phyloP scores from a whole-genome alignment of 2,329 filamentous ascomycete species.

The Aspergillus luchuensis region DNA sequence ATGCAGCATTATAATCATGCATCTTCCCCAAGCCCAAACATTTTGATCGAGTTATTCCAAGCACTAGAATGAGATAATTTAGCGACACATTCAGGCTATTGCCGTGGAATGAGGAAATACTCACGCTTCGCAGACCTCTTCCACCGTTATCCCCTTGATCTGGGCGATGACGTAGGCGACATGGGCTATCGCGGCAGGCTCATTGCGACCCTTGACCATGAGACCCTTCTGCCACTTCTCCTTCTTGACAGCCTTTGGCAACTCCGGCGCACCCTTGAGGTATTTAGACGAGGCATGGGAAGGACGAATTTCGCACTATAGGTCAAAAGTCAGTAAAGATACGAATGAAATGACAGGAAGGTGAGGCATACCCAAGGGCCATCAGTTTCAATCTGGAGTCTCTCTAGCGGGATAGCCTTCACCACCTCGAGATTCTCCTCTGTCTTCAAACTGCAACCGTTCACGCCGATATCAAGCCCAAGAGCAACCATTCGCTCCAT shows the following conservation, averaged over 20 bases:
- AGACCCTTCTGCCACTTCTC: slow-evolving; percentile 86
- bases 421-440: slow-evolving; percentile 87
- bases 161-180: slow-evolving; percentile 87
- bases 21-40: slow-evolving; percentile 70
- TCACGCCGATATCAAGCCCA: slow-evolving; percentile 89
- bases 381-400: slow-evolving; percentile 93
- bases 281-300: slow-evolving; percentile 83
- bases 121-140: slow-evolving; percentile 80
- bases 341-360: not conserved
- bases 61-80: slow-evolving; percentile 48
- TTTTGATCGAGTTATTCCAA: slow-evolving; percentile 76
- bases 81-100: slow-evolving; percentile 20
- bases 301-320: slow-evolving; percentile 81
- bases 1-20: slow-evolving; percentile 7
- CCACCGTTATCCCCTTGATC: slow-evolving; percentile 76
- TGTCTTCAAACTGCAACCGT: slow-evolving; percentile 95
- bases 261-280: slow-evolving; percentile 66
- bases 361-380: slow-evolving; percentile 69
- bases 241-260: slow-evolving; percentile 88
- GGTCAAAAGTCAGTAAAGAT: slow-evolving; percentile 8
- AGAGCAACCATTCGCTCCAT: slow-evolving; percentile 77
- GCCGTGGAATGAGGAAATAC: slow-evolving; percentile 30
- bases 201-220: slow-evolving; percentile 95
- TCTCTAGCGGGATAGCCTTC: slow-evolving; percentile 72
- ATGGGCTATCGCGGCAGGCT: slow-evolving; percentile 81